phyloP scores from a whole-genome alignment of 2,329 filamentous ascomycete species.

The Pestalotiopsis sp. region DNA sequence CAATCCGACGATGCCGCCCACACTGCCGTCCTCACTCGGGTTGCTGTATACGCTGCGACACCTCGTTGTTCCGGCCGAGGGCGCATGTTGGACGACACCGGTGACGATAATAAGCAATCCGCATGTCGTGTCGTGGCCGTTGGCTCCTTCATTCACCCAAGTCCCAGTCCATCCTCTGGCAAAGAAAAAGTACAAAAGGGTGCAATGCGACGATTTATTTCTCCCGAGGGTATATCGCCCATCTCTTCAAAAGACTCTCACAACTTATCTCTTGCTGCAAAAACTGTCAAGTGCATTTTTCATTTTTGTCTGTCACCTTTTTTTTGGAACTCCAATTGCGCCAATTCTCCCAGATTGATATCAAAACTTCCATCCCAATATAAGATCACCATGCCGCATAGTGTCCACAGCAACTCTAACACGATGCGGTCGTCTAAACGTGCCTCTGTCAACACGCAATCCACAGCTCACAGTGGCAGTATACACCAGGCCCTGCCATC shows the following conservation, averaged over 20 bases:
- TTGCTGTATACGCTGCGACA: conserved; percentile 1
- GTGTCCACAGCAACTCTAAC: background rate
- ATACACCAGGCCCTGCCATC: background rate
- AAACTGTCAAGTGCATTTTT: background rate
- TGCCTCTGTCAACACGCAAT: background rate
- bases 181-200: background rate
- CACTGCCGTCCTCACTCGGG: background rate
- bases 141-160: background rate
- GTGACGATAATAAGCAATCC: conserved; percentile 2
- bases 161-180: too few species aligned
- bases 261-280: background rate
- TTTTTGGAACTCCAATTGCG: background rate
- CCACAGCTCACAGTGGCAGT: background rate
- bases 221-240: background rate
- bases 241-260: background rate
- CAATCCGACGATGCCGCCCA: conserved; percentile 1
- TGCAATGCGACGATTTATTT: background rate
- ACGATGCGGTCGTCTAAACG: background rate
- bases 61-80: background rate
- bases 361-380: background rate
- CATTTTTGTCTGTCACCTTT: background rate
- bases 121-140: conserved; percentile 1
- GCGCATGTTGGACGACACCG: background rate
- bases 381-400: conserved; percentile 9
- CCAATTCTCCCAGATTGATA: background rate